A percentile compares a stretch with the other conserved stretches of the same genome.
These are phyloP conservation scores for Letharia lupina DNA, from an alignment of 495 filamentous ascomycete species.

Conservation along the genomic window DNA sequence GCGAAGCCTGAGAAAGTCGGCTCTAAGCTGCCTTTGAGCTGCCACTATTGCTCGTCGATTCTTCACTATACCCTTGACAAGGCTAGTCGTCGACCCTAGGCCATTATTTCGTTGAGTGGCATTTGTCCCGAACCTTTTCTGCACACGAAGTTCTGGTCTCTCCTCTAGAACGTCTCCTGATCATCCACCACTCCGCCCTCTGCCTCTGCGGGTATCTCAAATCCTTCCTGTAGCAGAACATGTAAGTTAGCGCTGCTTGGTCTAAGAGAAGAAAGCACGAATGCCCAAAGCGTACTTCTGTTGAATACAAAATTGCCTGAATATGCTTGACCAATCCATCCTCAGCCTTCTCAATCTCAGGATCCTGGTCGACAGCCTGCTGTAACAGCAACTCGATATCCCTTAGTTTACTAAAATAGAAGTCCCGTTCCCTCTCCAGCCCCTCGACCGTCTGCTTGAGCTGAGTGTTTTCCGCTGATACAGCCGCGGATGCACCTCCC, in stretches of 20 bases:
- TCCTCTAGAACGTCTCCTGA: constrained; percentile 41
- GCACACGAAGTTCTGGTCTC: background rate
- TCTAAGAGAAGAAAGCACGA: background rate
- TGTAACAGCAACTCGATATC: constrained; percentile 95
- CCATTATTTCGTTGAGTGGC: background rate
- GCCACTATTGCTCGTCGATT: background rate
- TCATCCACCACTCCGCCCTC: constrained; percentile 36
- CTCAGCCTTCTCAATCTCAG: constrained; percentile 86
- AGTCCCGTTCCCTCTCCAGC: constrained; percentile 88
- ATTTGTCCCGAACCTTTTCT: background rate
- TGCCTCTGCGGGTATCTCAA: constrained; percentile 41
- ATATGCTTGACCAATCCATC: constrained; percentile 87
- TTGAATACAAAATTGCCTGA: constrained; percentile 93
- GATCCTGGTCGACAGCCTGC: constrained; percentile 80
- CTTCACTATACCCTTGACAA: background rate
- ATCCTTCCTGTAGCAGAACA: constrained; percentile 38
- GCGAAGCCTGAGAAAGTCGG: constrained; percentile 6
- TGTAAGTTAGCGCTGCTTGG: constrained; percentile 3
- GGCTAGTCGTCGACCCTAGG: background rate
- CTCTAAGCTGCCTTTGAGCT: background rate
- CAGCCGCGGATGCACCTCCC: constrained; percentile 49
- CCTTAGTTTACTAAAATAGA: constrained; percentile 96
- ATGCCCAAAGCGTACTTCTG: constrained; percentile 50
- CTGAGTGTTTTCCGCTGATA: constrained; percentile 71
- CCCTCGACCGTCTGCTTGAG: constrained; percentile 82